Conservation (phyloP, 371 early-diverging fungal genomes). For the Mucor circinelloides region DNA sequence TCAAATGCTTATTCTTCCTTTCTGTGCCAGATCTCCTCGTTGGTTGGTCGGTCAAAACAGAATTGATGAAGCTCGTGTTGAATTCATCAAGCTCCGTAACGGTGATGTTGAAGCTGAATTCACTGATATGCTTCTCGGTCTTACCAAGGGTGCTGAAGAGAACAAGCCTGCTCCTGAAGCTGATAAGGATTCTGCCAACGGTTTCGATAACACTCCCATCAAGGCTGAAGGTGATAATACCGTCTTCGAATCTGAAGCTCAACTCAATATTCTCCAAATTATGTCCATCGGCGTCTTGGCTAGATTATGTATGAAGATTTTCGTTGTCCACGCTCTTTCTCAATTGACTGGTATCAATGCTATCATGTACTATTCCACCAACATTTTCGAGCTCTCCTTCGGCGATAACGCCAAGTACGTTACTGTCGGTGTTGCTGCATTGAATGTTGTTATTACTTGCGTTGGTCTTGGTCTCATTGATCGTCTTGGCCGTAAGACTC, state of each 20-base stretch:
- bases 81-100: constrained; percentile 60
- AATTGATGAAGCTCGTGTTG: constrained; percentile 61
- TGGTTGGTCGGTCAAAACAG: constrained; percentile 66
- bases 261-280: constrained; percentile 34
- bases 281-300: constrained; percentile 38
- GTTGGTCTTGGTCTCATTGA: constrained; percentile 59
- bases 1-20: constrained; percentile 70
- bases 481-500: constrained; percentile 61
- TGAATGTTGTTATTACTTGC: constrained; percentile 57
- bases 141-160: constrained; percentile 35
- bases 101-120: constrained; percentile 68
- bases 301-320: constrained; percentile 47
- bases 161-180: constrained; percentile 13
- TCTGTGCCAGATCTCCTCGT: constrained; percentile 78
- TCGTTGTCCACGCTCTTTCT: constrained; percentile 56
- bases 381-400: constrained; percentile 43
- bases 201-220: constrained; percentile 18
- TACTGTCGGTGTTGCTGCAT: constrained; percentile 44
- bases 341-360: constrained; percentile 76
- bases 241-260: constrained; percentile 29
- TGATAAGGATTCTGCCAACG: constrained; percentile 24
- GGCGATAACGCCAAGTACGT: constrained; percentile 39
- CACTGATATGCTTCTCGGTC: constrained; percentile 55
- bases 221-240: constrained; percentile 26
- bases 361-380: constrained; percentile 63